Evolutionary conservation across 163 green algal genomes (phyloP), one percentile per base, ranked within the genome.

Genomic region (Chlamydomonas reinhardtii): DNA sequence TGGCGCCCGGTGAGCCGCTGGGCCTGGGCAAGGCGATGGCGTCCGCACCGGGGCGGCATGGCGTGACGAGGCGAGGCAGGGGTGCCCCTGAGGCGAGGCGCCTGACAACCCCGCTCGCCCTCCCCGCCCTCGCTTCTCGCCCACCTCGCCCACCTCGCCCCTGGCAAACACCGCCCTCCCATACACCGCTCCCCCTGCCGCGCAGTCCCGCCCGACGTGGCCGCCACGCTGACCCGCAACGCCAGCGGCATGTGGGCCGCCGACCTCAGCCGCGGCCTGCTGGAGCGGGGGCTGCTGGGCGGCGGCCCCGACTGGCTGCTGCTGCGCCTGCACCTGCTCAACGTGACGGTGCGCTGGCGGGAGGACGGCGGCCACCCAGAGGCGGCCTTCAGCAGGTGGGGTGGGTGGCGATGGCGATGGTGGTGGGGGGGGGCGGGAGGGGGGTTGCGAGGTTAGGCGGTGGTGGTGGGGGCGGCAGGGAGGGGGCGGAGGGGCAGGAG

Each of bases 351-450:
- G 27, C 37, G 39, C 15, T 84, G 76, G 76, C 27, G 43, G 16
- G 76, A 84, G 25, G 64, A 74, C 35, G 62, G 64, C 4, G 9
- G 0, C 39, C 76, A 84, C 65, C 64, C 76, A 29, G 76, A 84
- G 76, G 76, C 76, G 39, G 35, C 39, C 27, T 84, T 68, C 76
- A 84, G 76, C 76, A 84, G 76, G 76, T 84, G 39, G 22, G 70
- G 70, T 2, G 34, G 17, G 19, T 4, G 37, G 24, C 1, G 0
- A 11, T 1, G 20, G 56, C 6, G 52, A 37, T 22, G 4, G 25
- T n/a, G n/a, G n/a, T n/a, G 16, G 34, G 75, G 8, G 59, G 61
- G 62, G 22, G 48, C 14, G 48, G 48, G 19, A 9, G 22, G 4
- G 43, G 27, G 25, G n/a, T 4, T 29, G 72, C 8, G 8, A 4